Evolutionary conservation across 2,329 filamentous ascomycete genomes (phyloP).

Genomic region (Shiraia sp.): DNA sequence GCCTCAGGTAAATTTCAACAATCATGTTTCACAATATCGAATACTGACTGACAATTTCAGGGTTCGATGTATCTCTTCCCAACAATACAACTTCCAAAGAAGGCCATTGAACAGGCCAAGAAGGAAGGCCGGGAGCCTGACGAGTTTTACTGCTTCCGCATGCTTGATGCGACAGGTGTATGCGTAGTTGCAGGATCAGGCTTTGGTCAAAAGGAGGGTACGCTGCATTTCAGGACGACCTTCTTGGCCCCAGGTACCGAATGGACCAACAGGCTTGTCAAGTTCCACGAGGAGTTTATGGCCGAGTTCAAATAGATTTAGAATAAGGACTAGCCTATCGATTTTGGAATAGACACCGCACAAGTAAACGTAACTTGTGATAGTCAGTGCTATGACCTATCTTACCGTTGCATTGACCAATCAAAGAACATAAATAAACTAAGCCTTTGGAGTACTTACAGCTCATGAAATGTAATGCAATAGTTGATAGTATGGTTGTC

Average conservation of each 20-base stretch:
- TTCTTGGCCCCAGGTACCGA: conserved; percentile 96
- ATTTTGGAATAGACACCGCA: not conserved
- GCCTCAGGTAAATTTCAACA: conserved; percentile 62
- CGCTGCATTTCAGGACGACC: conserved; percentile 92
- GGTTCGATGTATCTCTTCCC: conserved; percentile 99
- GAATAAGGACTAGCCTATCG: not conserved
- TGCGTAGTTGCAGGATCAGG: conserved; percentile 92
- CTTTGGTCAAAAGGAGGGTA: conserved; percentile 91
- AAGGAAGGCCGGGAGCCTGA: conserved; percentile 76
- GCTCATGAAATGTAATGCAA: too few relatives aligned
- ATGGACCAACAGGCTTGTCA: conserved; percentile 84
- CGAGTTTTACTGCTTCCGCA: conserved; percentile 89
- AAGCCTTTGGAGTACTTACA: too few relatives aligned
- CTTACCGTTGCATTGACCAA: too few relatives aligned
- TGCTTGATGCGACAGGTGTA: conserved; percentile 92
- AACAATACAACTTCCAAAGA: conserved; percentile 77
- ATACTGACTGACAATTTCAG: conserved; percentile 46
- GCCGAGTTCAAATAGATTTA: conserved; percentile 64
- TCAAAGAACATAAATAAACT: too few relatives aligned
- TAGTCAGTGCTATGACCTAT: too few relatives aligned
- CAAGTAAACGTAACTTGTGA: too few relatives aligned
- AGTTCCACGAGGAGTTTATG: conserved; percentile 93
- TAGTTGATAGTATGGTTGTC: too few relatives aligned
- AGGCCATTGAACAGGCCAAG: conserved; percentile 75
- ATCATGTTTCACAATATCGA: conserved; percentile 1